phyloP scores from a whole-genome alignment of 306 rosid genomes.

The Cucurbita moschata region DNA sequence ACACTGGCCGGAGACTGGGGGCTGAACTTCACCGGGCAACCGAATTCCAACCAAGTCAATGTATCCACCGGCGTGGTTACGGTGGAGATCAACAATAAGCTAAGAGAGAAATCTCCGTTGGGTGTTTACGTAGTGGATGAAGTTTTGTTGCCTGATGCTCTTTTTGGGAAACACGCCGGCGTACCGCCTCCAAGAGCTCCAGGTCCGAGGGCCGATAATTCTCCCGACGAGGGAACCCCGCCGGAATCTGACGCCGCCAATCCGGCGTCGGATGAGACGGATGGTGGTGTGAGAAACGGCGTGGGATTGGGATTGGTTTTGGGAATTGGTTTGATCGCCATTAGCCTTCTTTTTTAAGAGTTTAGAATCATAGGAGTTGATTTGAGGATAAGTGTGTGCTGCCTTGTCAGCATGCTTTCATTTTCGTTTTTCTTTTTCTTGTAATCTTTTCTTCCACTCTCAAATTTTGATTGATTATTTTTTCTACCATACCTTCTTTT shows the following conservation, averaged over 20 bases:
- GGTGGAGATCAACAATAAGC: constrained; percentile 32
- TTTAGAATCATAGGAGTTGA: not conserved
- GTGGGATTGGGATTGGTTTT: not conserved
- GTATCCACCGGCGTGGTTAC: constrained; percentile 40
- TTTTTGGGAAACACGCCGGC: constrained; percentile 28
- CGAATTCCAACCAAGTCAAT: constrained; percentile 41
- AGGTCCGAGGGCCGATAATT: constrained; percentile 10
- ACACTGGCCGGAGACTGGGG: constrained; percentile 49
- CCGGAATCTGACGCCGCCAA: not conserved
- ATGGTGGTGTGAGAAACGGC: not conserved
- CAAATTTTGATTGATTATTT: not conserved
- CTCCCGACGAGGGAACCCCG: constrained; percentile 3
- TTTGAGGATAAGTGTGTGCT: not conserved
- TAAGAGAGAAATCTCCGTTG: constrained; percentile 44
- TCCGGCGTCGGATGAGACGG: not conserved
- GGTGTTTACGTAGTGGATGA: constrained; percentile 44
- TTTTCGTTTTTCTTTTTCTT: not conserved
- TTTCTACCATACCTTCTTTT: not conserved
- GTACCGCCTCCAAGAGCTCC: constrained; percentile 1
- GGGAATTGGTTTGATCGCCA: not conserved
- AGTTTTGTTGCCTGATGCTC: constrained; percentile 49
- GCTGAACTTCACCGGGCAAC: constrained; percentile 52
- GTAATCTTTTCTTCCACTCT: not conserved
- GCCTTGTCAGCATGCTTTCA: not conserved
- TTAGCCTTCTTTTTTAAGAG: not conserved